Base-by-base conservation (phyloP, 1,284 basidiomycete genomes). In the Nidula niveotomentosa region DNA sequence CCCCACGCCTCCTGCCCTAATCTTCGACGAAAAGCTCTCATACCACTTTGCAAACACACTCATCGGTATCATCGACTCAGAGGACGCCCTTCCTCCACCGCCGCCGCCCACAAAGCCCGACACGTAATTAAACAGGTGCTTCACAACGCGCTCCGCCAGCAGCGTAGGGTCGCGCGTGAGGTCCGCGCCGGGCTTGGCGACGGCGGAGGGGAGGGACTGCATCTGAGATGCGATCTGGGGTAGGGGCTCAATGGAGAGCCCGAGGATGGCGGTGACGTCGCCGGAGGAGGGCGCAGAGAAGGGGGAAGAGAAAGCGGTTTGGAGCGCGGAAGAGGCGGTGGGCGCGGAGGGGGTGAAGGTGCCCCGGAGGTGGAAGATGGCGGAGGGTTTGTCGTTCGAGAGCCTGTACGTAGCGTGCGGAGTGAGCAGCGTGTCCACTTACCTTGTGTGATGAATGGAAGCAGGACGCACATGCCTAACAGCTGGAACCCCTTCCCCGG, bases 341-440 rank as follows among this genome's bases (percentile, higher is more conserved):
- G 82, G 63, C 57, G 75, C 58, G 54, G 72, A 65, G 8, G 81
- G 68, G n/a, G 77, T 74, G 70, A 85, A 89, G 48, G 79, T 85
- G 50, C 81, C 86, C 8, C 89, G 84, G 13, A 96, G 79, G 13
- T 93, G 89, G 75, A 95, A 96, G 64, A 97, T 94, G 1, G 93
- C 89, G 1, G 93, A 95, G 0, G 94, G 94, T 66, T 96, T 96
- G 17, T 90, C 86, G 68, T 95, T 95, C 2, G 93, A 94, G 37
- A 97, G 78, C 78, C 93, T 95, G 44, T 23, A 23, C 23, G 23
- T 23, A 23, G 23, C 23, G 23, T 23, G 23, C 23, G 23, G 23
- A 3, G 23, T 23, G 23, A 23, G 23, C 23, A 2, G 23, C 23
- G 23, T 23, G 23, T 23, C 23, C 3, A 23, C 23, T 23, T 23